Percentiles rank a stretch among this genome's conserved stretches.
These are phyloP conservation scores for Trebouxia sp. DNA, from an alignment of 139 green algal species.

Conservation along the genomic window DNA sequence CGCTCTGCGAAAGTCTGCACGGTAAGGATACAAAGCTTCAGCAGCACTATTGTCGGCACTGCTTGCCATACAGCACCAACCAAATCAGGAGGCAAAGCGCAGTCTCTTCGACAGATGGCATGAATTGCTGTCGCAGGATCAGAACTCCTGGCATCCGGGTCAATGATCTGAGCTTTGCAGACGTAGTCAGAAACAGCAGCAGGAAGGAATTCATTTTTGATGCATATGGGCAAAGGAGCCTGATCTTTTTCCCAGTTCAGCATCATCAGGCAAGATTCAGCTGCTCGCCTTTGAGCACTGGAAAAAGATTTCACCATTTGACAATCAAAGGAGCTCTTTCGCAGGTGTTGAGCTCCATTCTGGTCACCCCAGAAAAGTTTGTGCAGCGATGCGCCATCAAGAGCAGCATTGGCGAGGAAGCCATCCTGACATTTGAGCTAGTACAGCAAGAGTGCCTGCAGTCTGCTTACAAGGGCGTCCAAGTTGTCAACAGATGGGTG, in stretches of 20 bases:
- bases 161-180: background rate
- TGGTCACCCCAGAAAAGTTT: conserved; percentile 8
- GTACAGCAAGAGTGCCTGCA: conserved; percentile 22
- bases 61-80: too few relatives aligned
- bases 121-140: too few relatives aligned
- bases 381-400: background rate
- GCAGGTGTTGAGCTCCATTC: background rate
- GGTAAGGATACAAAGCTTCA: too few relatives aligned
- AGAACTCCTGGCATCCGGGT: background rate
- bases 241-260: background rate
- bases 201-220: conserved; percentile 8
- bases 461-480: conserved; percentile 12
- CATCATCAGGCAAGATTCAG: background rate
- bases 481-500: conserved; percentile 3
- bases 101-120: too few relatives aligned
- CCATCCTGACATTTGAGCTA: conserved; percentile 9
- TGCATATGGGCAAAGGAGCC: conserved; percentile 4
- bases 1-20: background rate
- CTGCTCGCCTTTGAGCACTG: too few relatives aligned
- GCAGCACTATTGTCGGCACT: too few relatives aligned
- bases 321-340: background rate
- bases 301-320: too few relatives aligned
- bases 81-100: too few relatives aligned
- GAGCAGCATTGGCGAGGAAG: background rate
- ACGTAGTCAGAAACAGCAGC: conserved; percentile 6